These are phyloP conservation scores for Solanum bulbocastanum DNA, from an alignment of 257 asterid genomes.

Conservation along the genomic window DNA sequence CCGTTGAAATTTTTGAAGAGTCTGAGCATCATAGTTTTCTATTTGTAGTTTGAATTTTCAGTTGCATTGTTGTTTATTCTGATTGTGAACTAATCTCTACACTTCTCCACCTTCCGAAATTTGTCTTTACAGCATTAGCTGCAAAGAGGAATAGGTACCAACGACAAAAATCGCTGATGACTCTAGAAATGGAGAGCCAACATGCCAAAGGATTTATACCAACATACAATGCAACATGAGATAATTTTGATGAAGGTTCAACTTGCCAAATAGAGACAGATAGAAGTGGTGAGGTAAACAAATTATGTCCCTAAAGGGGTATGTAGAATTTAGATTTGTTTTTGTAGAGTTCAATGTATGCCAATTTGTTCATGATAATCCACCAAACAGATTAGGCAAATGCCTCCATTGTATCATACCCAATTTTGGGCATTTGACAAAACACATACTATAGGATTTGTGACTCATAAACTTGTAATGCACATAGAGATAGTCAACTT, in stretches of 20 bases:
- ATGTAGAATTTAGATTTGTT: constrained; percentile 16
- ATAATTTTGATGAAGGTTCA: constrained; percentile 7
- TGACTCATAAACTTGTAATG: background rate
- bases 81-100: background rate
- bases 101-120: background rate
- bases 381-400: background rate
- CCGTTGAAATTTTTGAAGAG: background rate
- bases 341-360: constrained; percentile 19
- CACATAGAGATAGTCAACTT: background rate
- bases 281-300: constrained; percentile 3
- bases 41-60: background rate
- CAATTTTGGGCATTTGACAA: constrained; percentile 32
- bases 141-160: constrained; percentile 83
- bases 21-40: background rate
- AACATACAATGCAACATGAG: constrained; percentile 48
- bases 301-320: constrained; percentile 15
- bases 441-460: background rate
- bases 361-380: background rate
- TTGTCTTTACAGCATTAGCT: constrained; percentile 53
- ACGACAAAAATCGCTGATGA: constrained; percentile 75
- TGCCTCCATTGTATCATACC: constrained; percentile 27
- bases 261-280: constrained; percentile 11
- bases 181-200: constrained; percentile 96
- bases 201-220: constrained; percentile 96
- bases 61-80: background rate